A percentile compares a stretch with the other conserved stretches of the same genome.
Evolutionary conservation across 1,284 basidiomycete genomes (phyloP).

Genomic region (Ceratobasidium sp.): DNA sequence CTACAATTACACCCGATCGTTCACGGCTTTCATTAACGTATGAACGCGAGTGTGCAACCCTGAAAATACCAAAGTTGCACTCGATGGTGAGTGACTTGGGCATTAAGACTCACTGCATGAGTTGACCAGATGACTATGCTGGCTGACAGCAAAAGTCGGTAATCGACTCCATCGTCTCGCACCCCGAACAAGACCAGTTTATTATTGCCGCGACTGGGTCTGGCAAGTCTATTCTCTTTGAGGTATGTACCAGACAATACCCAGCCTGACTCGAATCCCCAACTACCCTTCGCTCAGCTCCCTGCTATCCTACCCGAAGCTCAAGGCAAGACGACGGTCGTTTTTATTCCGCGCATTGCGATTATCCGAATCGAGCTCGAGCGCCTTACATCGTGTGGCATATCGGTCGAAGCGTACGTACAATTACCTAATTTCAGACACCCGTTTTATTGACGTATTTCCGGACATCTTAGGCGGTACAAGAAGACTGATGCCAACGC

Average conservation of each 20-base stretch:
- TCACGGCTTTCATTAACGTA: neutral
- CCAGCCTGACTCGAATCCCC: neutral
- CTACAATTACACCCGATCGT: neutral
- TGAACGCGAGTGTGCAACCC: neutral
- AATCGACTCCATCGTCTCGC: constrained; percentile 25
- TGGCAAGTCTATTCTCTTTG: constrained; percentile 40
- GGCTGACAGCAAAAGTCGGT: constrained; percentile 27
- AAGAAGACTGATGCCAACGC: constrained; percentile 2
- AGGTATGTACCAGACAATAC: neutral
- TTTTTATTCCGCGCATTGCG: constrained; percentile 39
- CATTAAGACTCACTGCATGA: neutral
- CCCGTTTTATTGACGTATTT: neutral
- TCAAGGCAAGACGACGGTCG: constrained; percentile 15
- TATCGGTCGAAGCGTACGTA: constrained; percentile 23
- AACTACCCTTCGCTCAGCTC: constrained; percentile 8
- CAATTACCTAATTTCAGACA: neutral
- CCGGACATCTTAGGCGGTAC: constrained; percentile 4
- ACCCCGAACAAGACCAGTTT: constrained; percentile 34
- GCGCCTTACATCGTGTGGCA: constrained; percentile 16
- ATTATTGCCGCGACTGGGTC: constrained; percentile 41
- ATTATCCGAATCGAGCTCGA: constrained; percentile 25
- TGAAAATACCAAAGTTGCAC: constrained; percentile 21
- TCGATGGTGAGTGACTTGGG: constrained; percentile 17
- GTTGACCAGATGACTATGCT: no score
- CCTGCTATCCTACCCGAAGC: constrained; percentile 32